Evolutionary conservation across 805 yeast species (phyloP), one percentile per base, ranked within the genome.

Genomic region (Diddensiella transvaalensis): DNA sequence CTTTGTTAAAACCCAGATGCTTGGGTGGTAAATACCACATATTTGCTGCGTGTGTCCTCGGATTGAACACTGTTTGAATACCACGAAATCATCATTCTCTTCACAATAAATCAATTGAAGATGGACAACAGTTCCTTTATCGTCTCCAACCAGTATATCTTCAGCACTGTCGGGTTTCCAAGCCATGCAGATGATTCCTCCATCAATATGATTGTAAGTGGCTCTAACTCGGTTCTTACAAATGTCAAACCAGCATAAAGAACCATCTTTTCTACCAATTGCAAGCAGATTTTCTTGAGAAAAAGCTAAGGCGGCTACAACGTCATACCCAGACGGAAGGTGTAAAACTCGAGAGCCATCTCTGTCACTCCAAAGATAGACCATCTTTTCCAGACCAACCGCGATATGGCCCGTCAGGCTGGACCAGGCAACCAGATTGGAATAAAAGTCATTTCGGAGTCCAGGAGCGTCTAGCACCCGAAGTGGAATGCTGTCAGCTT

Each of bases 341-440:
- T 68, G 66, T 24, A 79, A 57, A 0, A 75, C 69, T 1, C 68
- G 58, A 1, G 80, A 74, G 2, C 79, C 78, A 6, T 65, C 61
- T 6, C 60, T 63, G 40, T 74, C 77, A 8, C 76, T 73, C 91
- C 93, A 86, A 26, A 80, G 60, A 59, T 76, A 84, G 0, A 77
- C 82, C 3, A 72, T 63, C 3, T 69, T 60, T 0, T 79, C 81
- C 29, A 86, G 65, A 0, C 88, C 96, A 1, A 86, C 87, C 0
- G 83, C 82, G 0, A 86, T 67, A 19, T 67, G 68, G 36, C 72
- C 73, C 0, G 78, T 64, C n/a, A 52, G 56, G 4, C 59, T 60
- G 0, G 88, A 80, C 95, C 95, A 87, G 3, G 87, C 76, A 0
- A 86, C 76, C 47, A 85, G 69, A 58, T 84, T 84, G 1, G 86